Conservation (phyloP, 176 grass and related monocot species). For the Rhynchospora tenuis region DNA sequence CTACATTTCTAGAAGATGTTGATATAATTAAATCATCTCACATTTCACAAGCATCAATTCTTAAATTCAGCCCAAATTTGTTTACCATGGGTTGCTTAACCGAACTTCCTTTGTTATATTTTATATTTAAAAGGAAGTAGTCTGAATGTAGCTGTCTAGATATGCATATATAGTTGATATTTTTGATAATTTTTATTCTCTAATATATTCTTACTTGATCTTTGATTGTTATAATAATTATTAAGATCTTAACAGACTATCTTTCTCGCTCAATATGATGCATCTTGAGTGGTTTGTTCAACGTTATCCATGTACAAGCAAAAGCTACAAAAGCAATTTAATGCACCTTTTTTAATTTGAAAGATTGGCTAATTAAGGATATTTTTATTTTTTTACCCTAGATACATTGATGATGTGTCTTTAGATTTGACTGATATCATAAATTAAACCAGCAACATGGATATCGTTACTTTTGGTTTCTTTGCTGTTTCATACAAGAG, state of each 20-base stretch:
- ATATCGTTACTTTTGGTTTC: background rate
- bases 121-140: background rate
- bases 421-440: background rate
- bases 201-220: background rate
- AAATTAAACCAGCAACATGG: background rate
- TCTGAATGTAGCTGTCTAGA: background rate
- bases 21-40: background rate
- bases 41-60: background rate
- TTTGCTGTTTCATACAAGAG: background rate
- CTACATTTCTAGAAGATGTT: slow-evolving; percentile 1
- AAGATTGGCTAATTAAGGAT: no score
- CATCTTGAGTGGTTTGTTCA: background rate
- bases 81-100: background rate
- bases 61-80: background rate
- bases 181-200: background rate
- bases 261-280: background rate
- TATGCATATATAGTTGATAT: background rate
- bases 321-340: no score
- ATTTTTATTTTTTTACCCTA: no score
- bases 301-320: background rate
- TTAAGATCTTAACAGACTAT: background rate
- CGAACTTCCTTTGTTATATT: slow-evolving; percentile 14
- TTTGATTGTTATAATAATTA: background rate
- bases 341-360: no score
- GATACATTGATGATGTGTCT: background rate